These are phyloP conservation scores for Aspergillus spinulosporus DNA, from an alignment of 2,329 filamentous ascomycete genomes.

Conservation along the genomic window DNA sequence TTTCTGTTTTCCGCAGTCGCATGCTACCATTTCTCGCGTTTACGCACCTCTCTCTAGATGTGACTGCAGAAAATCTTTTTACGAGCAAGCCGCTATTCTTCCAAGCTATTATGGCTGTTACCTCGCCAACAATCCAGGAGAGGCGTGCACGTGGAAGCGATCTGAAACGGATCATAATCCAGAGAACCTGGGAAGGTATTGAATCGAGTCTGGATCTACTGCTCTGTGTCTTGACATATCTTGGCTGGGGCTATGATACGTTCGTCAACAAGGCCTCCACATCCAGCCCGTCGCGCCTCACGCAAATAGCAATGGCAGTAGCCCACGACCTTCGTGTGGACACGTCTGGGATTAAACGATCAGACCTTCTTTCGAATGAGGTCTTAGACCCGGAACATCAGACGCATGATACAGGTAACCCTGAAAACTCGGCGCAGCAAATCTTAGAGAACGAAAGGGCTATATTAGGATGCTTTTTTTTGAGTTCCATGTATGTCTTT, in stretches of 20 bases:
- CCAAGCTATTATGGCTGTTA: constrained; percentile 4
- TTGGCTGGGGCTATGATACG: neutral
- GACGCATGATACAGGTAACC: neutral
- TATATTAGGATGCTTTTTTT: neutral
- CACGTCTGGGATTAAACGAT: neutral
- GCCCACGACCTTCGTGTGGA: neutral
- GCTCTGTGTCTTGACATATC: neutral
- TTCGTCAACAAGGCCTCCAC: neutral
- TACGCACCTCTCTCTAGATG: neutral
- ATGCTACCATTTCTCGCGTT: constrained; percentile 1
- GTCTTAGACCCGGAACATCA: neutral
- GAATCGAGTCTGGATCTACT: neutral
- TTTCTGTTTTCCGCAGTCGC: neutral
- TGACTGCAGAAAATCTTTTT: neutral
- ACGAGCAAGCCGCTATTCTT: neutral
- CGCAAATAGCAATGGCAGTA: neutral
- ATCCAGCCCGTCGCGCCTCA: neutral
- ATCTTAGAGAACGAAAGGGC: neutral
- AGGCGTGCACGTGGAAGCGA: neutral
- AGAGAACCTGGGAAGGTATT: neutral
- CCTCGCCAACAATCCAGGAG: neutral
- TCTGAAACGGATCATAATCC: neutral
- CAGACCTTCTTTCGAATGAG: neutral
- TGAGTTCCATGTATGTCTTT: constrained; percentile 2
- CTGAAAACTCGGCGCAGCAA: neutral